phyloP scores from a whole-genome alignment of 441 rosid species.

The Arabidopsis lyrata region DNA sequence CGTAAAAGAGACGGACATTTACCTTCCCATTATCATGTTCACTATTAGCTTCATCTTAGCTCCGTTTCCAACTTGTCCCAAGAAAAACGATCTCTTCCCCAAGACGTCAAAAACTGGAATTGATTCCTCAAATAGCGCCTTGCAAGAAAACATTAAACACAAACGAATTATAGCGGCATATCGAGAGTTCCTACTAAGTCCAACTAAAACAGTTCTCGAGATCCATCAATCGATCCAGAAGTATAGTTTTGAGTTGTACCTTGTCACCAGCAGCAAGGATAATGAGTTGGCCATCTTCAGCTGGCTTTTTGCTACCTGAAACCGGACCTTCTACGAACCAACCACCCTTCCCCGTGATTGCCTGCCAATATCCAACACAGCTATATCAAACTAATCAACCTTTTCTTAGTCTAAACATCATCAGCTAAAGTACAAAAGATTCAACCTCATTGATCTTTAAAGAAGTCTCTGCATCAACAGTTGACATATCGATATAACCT shows the following conservation, averaged over 20 bases:
- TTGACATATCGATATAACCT: constrained; percentile 95
- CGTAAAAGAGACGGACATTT: constrained; percentile 14
- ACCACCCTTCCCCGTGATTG: constrained; percentile 79
- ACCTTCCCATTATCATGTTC: constrained; percentile 99
- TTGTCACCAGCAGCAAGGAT: constrained; percentile 96
- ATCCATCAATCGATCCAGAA: background rate
- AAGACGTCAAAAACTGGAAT: constrained; percentile 76
- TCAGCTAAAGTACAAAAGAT: background rate
- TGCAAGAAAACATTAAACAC: constrained; percentile 14
- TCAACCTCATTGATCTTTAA: constrained; percentile 73
- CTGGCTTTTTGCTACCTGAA: constrained; percentile 97
- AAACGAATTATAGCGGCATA: background rate
- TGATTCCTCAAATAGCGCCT: constrained; percentile 79
- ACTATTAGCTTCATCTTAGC: constrained; percentile 95
- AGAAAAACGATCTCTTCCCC: constrained; percentile 88
- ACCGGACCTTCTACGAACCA: constrained; percentile 92
- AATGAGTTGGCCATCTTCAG: constrained; percentile 93
- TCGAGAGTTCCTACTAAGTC: background rate
- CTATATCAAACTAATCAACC: background rate
- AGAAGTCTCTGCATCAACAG: constrained; percentile 93
- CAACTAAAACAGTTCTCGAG: constrained; percentile 11
- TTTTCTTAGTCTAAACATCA: background rate
- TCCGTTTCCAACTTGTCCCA: constrained; percentile 92
- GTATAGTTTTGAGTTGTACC: constrained; percentile 47
- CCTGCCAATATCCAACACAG: constrained; percentile 54